Conservation (phyloP, 345 rosid genomes). For the Brassica carinata region DNA sequence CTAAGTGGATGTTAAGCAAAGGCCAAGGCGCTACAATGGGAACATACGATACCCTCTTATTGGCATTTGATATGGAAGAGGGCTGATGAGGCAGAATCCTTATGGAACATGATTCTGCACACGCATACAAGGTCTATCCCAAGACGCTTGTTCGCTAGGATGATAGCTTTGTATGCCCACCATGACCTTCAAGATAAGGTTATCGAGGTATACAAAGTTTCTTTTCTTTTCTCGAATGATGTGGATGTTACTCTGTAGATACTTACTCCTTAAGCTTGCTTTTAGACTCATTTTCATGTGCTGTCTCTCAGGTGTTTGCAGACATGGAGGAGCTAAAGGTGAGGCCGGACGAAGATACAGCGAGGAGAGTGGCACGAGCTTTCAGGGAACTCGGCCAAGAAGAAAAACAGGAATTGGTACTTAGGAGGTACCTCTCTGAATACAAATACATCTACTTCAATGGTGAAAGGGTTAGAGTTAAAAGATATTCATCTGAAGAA, state of each 20-base stretch:
- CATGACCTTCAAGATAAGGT: slow-evolving; percentile 67
- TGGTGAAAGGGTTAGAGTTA: slow-evolving; percentile 77
- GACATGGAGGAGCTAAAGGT: slow-evolving; percentile 93
- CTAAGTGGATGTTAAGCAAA: slow-evolving; percentile 96
- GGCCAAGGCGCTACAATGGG: slow-evolving; percentile 94
- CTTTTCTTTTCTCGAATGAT: not conserved
- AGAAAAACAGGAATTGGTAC: slow-evolving; percentile 57
- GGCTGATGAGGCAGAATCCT: slow-evolving; percentile 72
- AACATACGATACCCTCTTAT: slow-evolving; percentile 72
- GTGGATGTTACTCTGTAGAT: not conserved
- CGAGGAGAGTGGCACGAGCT: slow-evolving; percentile 61
- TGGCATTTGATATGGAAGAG: slow-evolving; percentile 88
- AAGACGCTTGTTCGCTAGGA: slow-evolving; percentile 74
- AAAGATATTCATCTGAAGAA: slow-evolving; percentile 50
- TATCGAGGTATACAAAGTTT: slow-evolving; percentile 55
- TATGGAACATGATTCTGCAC: slow-evolving; percentile 88
- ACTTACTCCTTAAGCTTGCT: not conserved
- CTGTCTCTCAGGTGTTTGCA: slow-evolving; percentile 64
- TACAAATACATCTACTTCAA: slow-evolving; percentile 82
- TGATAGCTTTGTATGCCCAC: slow-evolving; percentile 82
- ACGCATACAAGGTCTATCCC: slow-evolving; percentile 78
- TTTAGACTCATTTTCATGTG: not conserved
- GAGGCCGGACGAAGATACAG: slow-evolving; percentile 78
- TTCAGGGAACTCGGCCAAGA: slow-evolving; percentile 64
- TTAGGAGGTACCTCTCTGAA: slow-evolving; percentile 57